Conservation (phyloP, 306 rosid species). For the Cucurbita pepo region DNA sequence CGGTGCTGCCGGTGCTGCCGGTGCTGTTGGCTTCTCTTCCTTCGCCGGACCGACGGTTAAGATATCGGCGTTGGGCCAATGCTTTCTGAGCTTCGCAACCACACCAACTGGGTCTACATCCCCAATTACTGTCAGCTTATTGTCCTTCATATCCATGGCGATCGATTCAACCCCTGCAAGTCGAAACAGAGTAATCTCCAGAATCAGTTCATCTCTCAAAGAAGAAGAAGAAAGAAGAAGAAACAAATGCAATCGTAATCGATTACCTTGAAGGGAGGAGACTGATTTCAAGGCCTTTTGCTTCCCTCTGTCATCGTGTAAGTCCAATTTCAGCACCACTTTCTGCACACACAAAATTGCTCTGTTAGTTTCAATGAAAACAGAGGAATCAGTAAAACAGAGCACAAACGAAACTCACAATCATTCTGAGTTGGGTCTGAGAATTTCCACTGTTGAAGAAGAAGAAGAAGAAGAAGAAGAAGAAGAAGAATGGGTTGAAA, state of each 20-base stretch:
- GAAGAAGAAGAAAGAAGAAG: neutral
- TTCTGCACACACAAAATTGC: constrained; percentile 28
- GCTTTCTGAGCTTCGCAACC: constrained; percentile 46
- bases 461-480: neutral
- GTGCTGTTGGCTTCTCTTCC: constrained; percentile 12
- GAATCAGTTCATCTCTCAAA: neutral
- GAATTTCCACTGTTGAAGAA: neutral
- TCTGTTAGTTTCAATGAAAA: neutral
- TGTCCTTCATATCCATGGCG: constrained; percentile 78
- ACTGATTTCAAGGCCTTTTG: constrained; percentile 64
- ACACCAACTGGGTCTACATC: constrained; percentile 43
- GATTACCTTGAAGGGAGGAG: constrained; percentile 40
- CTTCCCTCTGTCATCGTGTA: constrained; percentile 59
- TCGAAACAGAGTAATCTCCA: no score
- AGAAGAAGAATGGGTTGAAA: neutral
- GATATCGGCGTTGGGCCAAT: constrained; percentile 57
- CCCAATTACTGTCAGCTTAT: constrained; percentile 57
- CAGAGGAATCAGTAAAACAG: neutral
- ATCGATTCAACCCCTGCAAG: constrained; percentile 45
- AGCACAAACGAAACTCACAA: neutral
- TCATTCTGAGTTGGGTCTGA: neutral
- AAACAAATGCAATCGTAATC: neutral
- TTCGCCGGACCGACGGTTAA: constrained; percentile 71
- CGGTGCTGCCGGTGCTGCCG: neutral
- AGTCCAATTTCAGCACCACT: constrained; percentile 54